Conservation (phyloP, 78 protist genomes). For the Dictyostelium brefeldianum region DNA sequence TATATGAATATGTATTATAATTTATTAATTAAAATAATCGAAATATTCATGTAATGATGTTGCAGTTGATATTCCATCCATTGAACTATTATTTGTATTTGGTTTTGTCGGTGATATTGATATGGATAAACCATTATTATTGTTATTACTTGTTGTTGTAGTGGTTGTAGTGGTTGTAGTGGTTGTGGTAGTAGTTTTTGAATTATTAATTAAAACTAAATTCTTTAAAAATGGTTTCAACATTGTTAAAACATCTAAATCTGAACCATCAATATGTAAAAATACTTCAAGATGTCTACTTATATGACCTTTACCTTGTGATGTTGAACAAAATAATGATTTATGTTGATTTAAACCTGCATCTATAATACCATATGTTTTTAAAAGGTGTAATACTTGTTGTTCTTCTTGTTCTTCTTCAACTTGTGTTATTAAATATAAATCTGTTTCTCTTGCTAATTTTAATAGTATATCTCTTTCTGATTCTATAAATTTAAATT, state of each 20-base stretch:
- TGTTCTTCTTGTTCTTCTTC: constrained; percentile 47
- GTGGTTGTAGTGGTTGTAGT: constrained; percentile 40
- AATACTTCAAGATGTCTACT: constrained; percentile 42
- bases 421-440: constrained; percentile 45
- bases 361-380: constrained; percentile 38
- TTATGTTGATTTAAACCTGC: constrained; percentile 68
- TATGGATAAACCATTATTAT: neutral
- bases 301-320: constrained; percentile 79
- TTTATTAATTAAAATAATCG: constrained; percentile 25
- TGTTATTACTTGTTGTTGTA: neutral
- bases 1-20: neutral
- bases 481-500: constrained; percentile 54
- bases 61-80: constrained; percentile 14
- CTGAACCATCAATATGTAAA: constrained; percentile 60
- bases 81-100: neutral
- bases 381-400: constrained; percentile 11
- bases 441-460: constrained; percentile 42
- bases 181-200: constrained; percentile 31
- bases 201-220: constrained; percentile 22
- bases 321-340: constrained; percentile 61
- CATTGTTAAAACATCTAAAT: constrained; percentile 33
- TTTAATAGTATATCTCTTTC: constrained; percentile 32
- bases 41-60: constrained; percentile 50
- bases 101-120: constrained; percentile 7
- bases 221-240: constrained; percentile 59